phyloP scores from a whole-genome alignment of 805 yeast species.

The Hanseniaspora vineae region DNA sequence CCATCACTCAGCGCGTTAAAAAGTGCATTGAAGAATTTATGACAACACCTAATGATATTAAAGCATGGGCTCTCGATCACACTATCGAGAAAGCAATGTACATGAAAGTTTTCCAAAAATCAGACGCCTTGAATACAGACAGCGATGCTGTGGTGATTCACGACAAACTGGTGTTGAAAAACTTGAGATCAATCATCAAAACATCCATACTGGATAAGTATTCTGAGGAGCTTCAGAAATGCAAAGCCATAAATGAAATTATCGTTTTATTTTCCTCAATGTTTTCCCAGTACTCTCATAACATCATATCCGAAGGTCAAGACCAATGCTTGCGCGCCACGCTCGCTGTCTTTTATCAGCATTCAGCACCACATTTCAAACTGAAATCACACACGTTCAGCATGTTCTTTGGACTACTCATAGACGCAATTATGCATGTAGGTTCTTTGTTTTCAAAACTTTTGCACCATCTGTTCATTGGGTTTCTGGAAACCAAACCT shows the following conservation, averaged over 20 bases:
- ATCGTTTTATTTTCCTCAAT: too few species aligned
- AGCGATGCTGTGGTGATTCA: background rate
- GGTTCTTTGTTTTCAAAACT: too few species aligned
- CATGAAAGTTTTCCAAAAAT: background rate
- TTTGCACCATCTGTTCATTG: too few species aligned
- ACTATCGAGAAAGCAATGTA: background rate
- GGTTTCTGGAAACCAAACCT: background rate
- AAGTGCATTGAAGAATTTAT: background rate
- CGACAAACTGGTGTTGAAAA: background rate
- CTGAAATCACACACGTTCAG: background rate
- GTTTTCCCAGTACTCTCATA: too few species aligned
- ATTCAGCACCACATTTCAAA: background rate
- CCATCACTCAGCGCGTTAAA: too few species aligned
- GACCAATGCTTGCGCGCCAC: background rate
- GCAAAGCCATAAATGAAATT: background rate
- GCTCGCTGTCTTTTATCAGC: background rate
- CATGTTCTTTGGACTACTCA: background rate
- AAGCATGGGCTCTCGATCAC: background rate
- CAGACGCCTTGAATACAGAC: background rate
- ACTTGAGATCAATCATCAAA: background rate
- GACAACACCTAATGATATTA: background rate
- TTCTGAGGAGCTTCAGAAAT: background rate
- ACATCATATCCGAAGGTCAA: background rate
- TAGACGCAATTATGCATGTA: background rate
- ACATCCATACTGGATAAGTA: background rate